phyloP scores from a whole-genome alignment of 108 stramenopile species.

The Cyclostephanos tholiformis region DNA sequence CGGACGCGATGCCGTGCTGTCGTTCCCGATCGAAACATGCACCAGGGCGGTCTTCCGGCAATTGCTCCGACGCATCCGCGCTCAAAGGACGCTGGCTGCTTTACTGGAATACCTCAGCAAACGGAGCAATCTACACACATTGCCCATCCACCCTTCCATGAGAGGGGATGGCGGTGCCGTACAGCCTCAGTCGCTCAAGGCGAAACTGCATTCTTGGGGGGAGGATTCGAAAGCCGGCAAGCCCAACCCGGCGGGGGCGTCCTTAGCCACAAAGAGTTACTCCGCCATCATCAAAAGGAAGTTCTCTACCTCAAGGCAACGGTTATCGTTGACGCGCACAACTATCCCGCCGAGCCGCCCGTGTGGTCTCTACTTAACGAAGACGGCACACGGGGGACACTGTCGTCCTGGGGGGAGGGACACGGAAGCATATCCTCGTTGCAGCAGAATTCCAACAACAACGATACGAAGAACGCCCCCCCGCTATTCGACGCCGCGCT shows the following conservation, averaged over 20 bases:
- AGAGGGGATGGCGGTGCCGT: slow-evolving; percentile 20
- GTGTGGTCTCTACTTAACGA: slow-evolving; percentile 56
- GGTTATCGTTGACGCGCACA: slow-evolving; percentile 50
- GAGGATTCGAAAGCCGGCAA: slow-evolving; percentile 23
- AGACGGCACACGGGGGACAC: slow-evolving; percentile 21
- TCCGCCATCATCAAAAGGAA: slow-evolving; percentile 54
- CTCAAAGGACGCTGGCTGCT: slow-evolving; percentile 50
- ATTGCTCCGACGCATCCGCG: slow-evolving; percentile 62
- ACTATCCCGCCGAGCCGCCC: slow-evolving; percentile 65
- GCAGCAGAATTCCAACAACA: slow-evolving; percentile 9
- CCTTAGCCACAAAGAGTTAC: slow-evolving; percentile 26
- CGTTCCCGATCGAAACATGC: slow-evolving; percentile 40
- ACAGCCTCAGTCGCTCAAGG: slow-evolving; percentile 20
- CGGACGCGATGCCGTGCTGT: too few relatives aligned
- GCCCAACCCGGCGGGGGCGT: slow-evolving; percentile 1
- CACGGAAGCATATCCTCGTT: slow-evolving; percentile 35
- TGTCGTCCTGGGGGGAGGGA: slow-evolving; percentile 25
- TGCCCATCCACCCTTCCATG: slow-evolving; percentile 48
- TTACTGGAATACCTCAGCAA: slow-evolving; percentile 48
- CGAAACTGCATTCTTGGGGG: slow-evolving; percentile 43
- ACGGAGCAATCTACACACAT: slow-evolving; percentile 25
- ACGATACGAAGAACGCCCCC: slow-evolving; percentile 21
- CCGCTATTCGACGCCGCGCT: slow-evolving; percentile 53
- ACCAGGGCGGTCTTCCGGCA: slow-evolving; percentile 61
- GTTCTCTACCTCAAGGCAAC: slow-evolving; percentile 46